Evolutionary conservation across 352 stramenopile genomes (phyloP), one percentile per base, ranked within the genome.

Genomic region (Phytophthora brassicae): DNA sequence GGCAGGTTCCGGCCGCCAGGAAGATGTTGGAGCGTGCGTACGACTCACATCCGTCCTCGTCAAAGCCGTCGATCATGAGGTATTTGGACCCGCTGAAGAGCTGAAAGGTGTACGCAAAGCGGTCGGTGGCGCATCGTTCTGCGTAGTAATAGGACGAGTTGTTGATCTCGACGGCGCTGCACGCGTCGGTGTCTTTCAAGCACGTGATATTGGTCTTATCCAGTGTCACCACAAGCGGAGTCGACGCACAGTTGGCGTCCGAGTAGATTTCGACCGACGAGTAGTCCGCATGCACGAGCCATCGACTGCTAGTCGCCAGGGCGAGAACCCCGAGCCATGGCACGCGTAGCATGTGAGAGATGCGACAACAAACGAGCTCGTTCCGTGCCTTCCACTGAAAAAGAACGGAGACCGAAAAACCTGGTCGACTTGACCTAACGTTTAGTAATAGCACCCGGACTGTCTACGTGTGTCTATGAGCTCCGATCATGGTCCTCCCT

Each of bases 91-190:
- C 63, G 38, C 64, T 70, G 56, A 75, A 78, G 1, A 69, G 22
- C 26, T 68, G 54, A 24, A 66, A 70, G 17, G 62, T 50, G 63
- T 75, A 78, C 51, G 63, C 50, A 39, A 73, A 67, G 2, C 70
- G 66, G 38, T 75, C 55, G 9, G 61, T 68, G 13, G 66, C 58
- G 20, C 70, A 78, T 0, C 60, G 63, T 39, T 70, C 36, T 1
- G 70, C 64, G 36, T 73, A 75, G 54, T 78, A 78, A 38, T 78
- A 78, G 13, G 62, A 64, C 26, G 70, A 72, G 28, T 72, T 63
- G 20, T 50, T 77, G 47, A 77, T 66, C 39, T 74, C 53, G 20
- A 61, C 68, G 19, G 65, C 61, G 24, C 45, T 64, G 51, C 70
- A 78, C 12, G 53, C 49, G n/a, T 60, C 66, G 28, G 19, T 62